Conservation (phyloP, 345 rosid species). For the Eutrema yunnanense region DNA sequence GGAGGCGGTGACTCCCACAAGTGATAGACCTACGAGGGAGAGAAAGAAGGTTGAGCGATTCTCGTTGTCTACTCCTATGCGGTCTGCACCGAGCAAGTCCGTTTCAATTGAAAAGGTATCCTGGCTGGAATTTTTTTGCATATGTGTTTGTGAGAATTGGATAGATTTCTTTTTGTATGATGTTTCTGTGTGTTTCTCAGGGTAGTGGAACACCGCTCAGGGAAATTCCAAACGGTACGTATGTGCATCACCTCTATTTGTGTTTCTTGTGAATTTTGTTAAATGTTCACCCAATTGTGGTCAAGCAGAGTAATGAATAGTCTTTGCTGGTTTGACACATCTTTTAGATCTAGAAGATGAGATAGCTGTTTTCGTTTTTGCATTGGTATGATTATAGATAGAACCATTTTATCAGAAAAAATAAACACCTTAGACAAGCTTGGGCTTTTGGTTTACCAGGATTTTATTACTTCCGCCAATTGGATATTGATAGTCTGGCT, state of each 20-base stretch:
- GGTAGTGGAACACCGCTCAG: constrained; percentile 82
- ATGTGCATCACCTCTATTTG: not conserved
- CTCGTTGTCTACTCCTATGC: constrained; percentile 52
- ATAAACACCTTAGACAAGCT: not conserved
- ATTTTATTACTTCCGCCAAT: not conserved
- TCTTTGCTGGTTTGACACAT: not conserved
- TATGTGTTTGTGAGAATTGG: not conserved
- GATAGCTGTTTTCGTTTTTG: not conserved
- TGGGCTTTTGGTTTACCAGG: not conserved
- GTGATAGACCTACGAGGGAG: constrained; percentile 84
- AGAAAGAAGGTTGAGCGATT: constrained; percentile 85
- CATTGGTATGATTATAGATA: not conserved
- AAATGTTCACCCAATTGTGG: not conserved
- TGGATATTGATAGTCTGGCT: not conserved
- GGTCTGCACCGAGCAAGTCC: constrained; percentile 48
- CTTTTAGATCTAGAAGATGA: constrained; percentile 13
- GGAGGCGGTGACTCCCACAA: constrained; percentile 48
- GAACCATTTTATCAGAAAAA: not conserved
- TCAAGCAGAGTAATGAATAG: not conserved
- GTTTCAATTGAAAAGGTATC: constrained; percentile 69
- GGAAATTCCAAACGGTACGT: constrained; percentile 89
- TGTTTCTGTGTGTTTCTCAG: constrained; percentile 34
- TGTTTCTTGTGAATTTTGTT: no score
- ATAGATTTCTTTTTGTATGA: not conserved
- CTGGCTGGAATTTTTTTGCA: not conserved